Evolutionary conservation across 2,329 filamentous ascomycete species (phyloP), one percentile per base, ranked within the genome.

Genomic region (Calonectria hawksworthii): DNA sequence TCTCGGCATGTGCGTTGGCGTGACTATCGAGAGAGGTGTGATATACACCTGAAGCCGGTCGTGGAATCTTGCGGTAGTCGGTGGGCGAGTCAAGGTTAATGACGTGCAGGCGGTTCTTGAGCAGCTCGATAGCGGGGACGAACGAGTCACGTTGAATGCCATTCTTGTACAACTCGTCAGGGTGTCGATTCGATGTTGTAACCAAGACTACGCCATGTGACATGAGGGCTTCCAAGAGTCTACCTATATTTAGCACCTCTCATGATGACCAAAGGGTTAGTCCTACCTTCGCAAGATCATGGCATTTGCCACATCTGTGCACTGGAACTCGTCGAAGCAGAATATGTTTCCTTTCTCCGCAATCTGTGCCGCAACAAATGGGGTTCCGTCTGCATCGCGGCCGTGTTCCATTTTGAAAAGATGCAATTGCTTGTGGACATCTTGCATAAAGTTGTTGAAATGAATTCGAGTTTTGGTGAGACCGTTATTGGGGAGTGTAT

Each of bases 361-460:
- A 83, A 99, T 97, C 82, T 97, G 94, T n/a, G 96, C 97, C 2
- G 96, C 96, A 23, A 99, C 94, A 83, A 98, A 97, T 0, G 96
- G 96, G 56, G 99, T 91, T 0, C 92, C 95, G 84, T 99, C 97
- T 50, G 98, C 90, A 79, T 98, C 96, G 83, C 93, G 96, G 36
- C 97, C 97, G 84, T 98, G 92, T 80, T 93, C 88, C 90, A 97
- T 94, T 88, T 98, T 98, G 86, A 98, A 93, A 83, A 92, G 92
- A 87, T 99, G 97, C 81, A 99, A 88, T 75, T 96, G 91, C 84
- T 94, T 95, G 87, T 99, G 97, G 64, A 99, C 94, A 84, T 98
- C 95, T 85, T 99, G 97, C 97, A 99, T 99, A 88, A 99, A 99
- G 85, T 98, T 98, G 88, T 99, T 96, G 86, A 99, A 99, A 87